Percentiles rank a stretch among this genome's conserved stretches.
phyloP scores from a whole-genome alignment of 257 asterid species.

The Anisodus acutangulus region DNA sequence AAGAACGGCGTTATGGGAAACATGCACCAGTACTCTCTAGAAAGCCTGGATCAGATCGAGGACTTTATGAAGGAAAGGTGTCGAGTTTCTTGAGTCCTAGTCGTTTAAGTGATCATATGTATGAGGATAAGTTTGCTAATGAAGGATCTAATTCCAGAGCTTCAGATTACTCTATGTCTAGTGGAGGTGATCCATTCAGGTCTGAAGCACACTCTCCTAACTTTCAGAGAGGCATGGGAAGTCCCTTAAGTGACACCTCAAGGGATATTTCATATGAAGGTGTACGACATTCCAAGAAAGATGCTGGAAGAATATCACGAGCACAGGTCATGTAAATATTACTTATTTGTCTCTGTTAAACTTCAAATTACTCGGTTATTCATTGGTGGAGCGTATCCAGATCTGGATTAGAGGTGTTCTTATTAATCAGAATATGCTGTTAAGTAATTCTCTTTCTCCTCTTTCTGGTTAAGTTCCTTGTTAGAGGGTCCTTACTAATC shows the following conservation, averaged over 20 bases:
- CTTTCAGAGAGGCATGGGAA: constrained; percentile 62
- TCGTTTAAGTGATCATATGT: constrained; percentile 55
- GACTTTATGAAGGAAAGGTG: constrained; percentile 76
- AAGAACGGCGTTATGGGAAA: constrained; percentile 86
- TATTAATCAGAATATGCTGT: constrained; percentile 21
- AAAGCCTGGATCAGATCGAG: constrained; percentile 93
- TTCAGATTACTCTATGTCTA: constrained; percentile 64
- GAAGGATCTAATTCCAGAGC: constrained; percentile 65
- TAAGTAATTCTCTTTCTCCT: neutral
- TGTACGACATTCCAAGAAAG: constrained; percentile 37
- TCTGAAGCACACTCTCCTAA: constrained; percentile 54
- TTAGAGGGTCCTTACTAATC: neutral
- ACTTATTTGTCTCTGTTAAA: neutral
- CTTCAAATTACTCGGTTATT: constrained; percentile 21
- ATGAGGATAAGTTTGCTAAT: constrained; percentile 60
- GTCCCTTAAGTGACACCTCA: constrained; percentile 68
- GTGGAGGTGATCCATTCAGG: constrained; percentile 66
- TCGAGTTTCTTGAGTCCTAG: constrained; percentile 82
- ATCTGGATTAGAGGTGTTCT: neutral
- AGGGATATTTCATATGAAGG: constrained; percentile 54
- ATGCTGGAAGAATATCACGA: constrained; percentile 42
- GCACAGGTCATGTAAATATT: constrained; percentile 59
- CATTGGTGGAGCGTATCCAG: neutral
- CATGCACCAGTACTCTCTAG: constrained; percentile 68
- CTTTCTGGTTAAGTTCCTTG: constrained; percentile 23